Conservation (phyloP, 2,329 filamentous ascomycete species). For the Diaporthe vexans region DNA sequence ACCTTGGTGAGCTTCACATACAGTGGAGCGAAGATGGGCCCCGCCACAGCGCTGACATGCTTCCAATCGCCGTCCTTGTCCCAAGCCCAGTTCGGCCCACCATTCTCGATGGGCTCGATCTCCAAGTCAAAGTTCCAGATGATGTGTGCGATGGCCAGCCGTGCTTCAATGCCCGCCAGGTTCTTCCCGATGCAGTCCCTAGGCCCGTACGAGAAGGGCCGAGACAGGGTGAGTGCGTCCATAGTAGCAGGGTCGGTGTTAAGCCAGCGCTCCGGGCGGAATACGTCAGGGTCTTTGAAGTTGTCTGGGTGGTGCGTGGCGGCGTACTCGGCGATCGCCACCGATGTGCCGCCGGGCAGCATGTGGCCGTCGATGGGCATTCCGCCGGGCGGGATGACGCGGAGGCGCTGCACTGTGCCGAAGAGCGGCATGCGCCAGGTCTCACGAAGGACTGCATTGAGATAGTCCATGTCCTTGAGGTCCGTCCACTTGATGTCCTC, state of each 20-base stretch:
- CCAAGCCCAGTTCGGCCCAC: conserved; percentile 14
- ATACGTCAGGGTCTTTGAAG: conserved; percentile 11
- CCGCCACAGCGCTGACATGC: conserved; percentile 19
- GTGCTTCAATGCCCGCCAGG: neutral
- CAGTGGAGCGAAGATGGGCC: neutral
- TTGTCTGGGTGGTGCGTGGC: conserved; percentile 5
- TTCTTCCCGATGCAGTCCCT: conserved; percentile 20
- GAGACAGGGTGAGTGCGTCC: neutral
- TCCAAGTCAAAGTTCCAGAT: conserved; percentile 23
- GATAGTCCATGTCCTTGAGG: conserved; percentile 21
- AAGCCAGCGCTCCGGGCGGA: conserved; percentile 21
- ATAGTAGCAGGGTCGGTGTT: neutral
- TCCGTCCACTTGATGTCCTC: conserved; percentile 8
- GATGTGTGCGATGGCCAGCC: conserved; percentile 12
- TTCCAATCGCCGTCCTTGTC: conserved; percentile 7
- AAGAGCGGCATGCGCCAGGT: neutral
- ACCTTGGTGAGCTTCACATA: conserved; percentile 11
- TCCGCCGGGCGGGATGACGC: neutral
- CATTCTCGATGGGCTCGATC: conserved; percentile 1
- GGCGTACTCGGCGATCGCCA: conserved; percentile 12
- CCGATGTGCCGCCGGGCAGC: conserved; percentile 2
- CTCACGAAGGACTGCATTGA: conserved; percentile 24
- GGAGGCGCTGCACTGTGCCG: conserved; percentile 19
- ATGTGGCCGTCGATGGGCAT: conserved; percentile 6
- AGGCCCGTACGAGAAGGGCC: conserved; percentile 5